Percentiles rank a stretch among this genome's conserved stretches.
Evolutionary conservation across 345 rosid species (phyloP).

Genomic region (Kandelia obovata): DNA sequence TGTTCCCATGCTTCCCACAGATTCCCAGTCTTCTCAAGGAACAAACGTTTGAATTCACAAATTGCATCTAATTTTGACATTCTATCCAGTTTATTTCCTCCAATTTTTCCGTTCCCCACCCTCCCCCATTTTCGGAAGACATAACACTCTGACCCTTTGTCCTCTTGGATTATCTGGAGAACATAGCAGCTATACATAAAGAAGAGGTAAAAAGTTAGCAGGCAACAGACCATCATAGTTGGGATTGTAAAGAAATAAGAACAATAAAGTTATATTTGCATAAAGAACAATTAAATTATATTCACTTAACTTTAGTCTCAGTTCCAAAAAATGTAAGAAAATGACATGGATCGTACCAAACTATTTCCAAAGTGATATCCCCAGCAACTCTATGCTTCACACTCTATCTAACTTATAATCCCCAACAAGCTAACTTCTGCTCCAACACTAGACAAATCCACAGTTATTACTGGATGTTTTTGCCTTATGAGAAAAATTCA

Average conservation of each 20-base stretch:
- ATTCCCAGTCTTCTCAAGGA: constrained; percentile 93
- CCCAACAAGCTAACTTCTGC: too few species aligned
- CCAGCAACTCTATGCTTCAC: too few species aligned
- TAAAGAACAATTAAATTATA: neutral
- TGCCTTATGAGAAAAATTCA: too few species aligned
- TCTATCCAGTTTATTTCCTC: constrained; percentile 67
- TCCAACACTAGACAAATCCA: too few species aligned
- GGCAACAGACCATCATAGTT: neutral
- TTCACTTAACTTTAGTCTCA: neutral
- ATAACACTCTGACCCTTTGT: constrained; percentile 68
- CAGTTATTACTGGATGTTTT: too few species aligned
- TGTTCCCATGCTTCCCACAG: constrained; percentile 90
- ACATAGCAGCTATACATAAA: constrained; percentile 61
- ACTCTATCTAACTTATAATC: too few species aligned
- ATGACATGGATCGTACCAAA: too few species aligned
- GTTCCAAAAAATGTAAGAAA: too few species aligned
- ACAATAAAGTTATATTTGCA: neutral
- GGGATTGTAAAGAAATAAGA: neutral
- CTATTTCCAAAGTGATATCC: too few species aligned
- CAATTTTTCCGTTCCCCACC: constrained; percentile 85
- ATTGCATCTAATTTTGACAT: constrained; percentile 81
- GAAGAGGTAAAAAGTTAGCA: constrained; percentile 27
- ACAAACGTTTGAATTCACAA: constrained; percentile 54
- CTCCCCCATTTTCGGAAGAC: constrained; percentile 97
- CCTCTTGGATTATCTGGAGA: constrained; percentile 91